Conservation (phyloP, 2,329 filamentous ascomycete species). For the Talaromyces rugulosus region DNA sequence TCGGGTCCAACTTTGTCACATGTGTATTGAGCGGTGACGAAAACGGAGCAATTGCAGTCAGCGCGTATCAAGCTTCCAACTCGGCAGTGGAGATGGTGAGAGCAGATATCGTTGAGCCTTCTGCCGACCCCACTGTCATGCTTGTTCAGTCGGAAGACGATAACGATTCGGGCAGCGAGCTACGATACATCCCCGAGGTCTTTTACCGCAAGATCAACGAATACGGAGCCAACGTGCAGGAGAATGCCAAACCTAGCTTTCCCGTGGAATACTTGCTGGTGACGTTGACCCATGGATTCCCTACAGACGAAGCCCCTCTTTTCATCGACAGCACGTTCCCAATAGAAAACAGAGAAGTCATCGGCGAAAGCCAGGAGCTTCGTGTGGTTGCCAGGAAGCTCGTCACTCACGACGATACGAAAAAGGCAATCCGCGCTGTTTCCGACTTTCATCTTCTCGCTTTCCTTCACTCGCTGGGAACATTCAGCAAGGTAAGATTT, state of each 20-base stretch:
- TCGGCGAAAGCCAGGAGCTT: conserved; percentile 82
- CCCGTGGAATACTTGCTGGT: conserved; percentile 95
- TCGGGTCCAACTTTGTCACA: conserved; percentile 95
- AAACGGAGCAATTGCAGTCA: conserved; percentile 79
- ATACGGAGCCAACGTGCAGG: conserved; percentile 91
- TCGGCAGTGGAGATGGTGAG: conserved; percentile 95
- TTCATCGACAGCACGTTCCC: conserved; percentile 73
- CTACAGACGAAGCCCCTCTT: conserved; percentile 68
- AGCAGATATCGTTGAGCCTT: conserved; percentile 91
- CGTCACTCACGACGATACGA: conserved; percentile 59
- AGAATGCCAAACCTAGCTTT: conserved; percentile 94
- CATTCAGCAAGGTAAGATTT: conserved; percentile 73
- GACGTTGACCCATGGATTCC: conserved; percentile 94
- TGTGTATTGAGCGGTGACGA: conserved; percentile 94
- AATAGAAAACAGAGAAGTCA: conserved; percentile 82
- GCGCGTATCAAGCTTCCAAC: conserved; percentile 91
- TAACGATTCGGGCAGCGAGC: conserved; percentile 62
- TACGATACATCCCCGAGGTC: conserved; percentile 92
- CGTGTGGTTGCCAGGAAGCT: conserved; percentile 65
- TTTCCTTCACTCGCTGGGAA: conserved; percentile 74
- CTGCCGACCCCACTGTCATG: conserved; percentile 89
- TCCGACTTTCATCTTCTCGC: conserved; percentile 95
- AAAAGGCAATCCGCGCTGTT: conserved; percentile 61
- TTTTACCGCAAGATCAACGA: conserved; percentile 96
- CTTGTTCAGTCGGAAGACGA: conserved; percentile 90